Base-by-base conservation (phyloP, 768 basidiomycete species). In the Trametes sanguinea region DNA sequence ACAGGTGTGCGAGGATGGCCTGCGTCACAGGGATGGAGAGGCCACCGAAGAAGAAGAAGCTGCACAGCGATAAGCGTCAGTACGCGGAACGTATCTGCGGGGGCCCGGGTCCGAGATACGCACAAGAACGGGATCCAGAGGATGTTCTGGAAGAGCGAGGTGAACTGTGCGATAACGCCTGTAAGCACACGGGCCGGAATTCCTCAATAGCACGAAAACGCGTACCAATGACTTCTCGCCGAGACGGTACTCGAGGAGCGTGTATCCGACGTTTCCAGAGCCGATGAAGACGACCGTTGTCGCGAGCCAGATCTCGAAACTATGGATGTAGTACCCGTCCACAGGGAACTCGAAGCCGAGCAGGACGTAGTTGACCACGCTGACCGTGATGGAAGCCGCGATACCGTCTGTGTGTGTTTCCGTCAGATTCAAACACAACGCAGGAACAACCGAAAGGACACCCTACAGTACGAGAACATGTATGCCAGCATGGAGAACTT, bases 41-140 rank as follows among this genome's bases (percentile, higher is more conserved):
- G 1, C 90, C 89, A 29, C 85, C 84, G 67, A 90, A 90, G 81
- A 90, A 89, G 77, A 90, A 88, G 78, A 88, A 88, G 77, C 87
- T 89, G 66, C 2, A 51, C 0, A 27, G 37, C 29, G 35, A 42
- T 32, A 8, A 17, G 35, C 35, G 55, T 50, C 51, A 53, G 58
- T 62, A 37, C 62, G 46, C 27, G 27, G n/a, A 22, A 22, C 2
- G 8, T 39, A 14, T 5, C 47, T 39, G 17, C 29, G 35, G 29
- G 43, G 11, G 13, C 46, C 17, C 5, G 17, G 22, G 39, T 22
- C 61, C 43, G 52, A 54, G 16, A 60, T 42, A 55, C 45, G 55
- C 43, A 77, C 76, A 77, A 77, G 73, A 77, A 77, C n/a, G 76
- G 76, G 33, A 76, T 61, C 76, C 76, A 77, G 53, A 68, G 67